Conservation (phyloP, 805 yeast species). For the Lipomyces japonicus region DNA sequence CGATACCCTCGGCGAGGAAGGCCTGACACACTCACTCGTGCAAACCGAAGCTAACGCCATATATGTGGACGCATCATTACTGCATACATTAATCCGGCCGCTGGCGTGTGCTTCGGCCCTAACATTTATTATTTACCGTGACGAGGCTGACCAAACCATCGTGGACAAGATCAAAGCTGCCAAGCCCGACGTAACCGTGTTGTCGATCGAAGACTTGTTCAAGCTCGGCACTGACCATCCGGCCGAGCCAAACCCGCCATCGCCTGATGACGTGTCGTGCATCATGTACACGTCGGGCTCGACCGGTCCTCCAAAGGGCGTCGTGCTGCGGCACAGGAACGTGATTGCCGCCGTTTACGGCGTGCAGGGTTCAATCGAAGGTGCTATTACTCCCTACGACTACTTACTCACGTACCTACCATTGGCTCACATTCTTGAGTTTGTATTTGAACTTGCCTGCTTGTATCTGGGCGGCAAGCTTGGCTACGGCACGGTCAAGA, state of each 20-base stretch:
- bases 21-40: constrained; percentile 72
- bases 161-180: constrained; percentile 54
- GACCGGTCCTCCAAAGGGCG: constrained; percentile 84
- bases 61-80: constrained; percentile 76
- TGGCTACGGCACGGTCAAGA: constrained; percentile 92
- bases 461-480: constrained; percentile 86
- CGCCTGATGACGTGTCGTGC: constrained; percentile 60
- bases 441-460: constrained; percentile 73
- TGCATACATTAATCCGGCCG: constrained; percentile 66
- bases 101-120: constrained; percentile 58
- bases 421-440: constrained; percentile 92
- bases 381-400: constrained; percentile 58
- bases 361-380: constrained; percentile 51
- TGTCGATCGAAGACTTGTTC: constrained; percentile 57
- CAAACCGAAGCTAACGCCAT: constrained; percentile 77
- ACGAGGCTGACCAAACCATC: constrained; percentile 51
- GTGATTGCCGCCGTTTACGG: constrained; percentile 87
- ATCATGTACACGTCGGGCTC: constrained; percentile 88
- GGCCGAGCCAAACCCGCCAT: constrained; percentile 45
- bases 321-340: constrained; percentile 60
- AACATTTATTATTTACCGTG: constrained; percentile 62
- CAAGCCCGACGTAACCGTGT: constrained; percentile 74
- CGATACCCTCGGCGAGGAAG: constrained; percentile 83
- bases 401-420: constrained; percentile 86
- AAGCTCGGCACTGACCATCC: constrained; percentile 57